Evolutionary conservation across 2,329 filamentous ascomycete genomes (phyloP).

Genomic region (Stemphylium beticola): DNA sequence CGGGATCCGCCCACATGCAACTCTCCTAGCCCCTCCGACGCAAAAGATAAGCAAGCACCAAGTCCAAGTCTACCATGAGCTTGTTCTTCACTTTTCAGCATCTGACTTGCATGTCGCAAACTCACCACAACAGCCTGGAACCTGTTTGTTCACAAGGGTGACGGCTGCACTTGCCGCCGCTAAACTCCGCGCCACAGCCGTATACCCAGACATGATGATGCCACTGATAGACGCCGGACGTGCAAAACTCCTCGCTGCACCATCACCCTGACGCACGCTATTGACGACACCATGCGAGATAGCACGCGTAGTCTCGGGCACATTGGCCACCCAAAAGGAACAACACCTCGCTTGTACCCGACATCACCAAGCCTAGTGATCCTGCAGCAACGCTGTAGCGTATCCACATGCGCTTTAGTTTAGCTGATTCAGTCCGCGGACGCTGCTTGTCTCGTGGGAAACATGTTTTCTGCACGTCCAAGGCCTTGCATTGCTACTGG

Average conservation of each 20-base stretch:
- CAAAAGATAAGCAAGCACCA: background rate
- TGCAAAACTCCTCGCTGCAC: too few relatives aligned
- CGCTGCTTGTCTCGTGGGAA: too few relatives aligned
- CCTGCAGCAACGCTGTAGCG: too few relatives aligned
- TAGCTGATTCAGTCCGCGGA: too few relatives aligned
- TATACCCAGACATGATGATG: background rate
- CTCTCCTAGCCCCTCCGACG: background rate
- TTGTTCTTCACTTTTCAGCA: too few relatives aligned
- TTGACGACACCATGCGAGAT: background rate
- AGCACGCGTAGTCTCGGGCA: background rate
- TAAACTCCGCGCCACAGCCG: slow-evolving; percentile 7
- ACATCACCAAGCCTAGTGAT: background rate
- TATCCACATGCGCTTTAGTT: too few relatives aligned
- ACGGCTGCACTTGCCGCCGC: background rate
- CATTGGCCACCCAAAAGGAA: background rate
- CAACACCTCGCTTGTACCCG: background rate
- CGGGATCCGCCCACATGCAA: background rate
- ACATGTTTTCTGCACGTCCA: too few relatives aligned
- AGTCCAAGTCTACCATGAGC: background rate
- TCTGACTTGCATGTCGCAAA: too few relatives aligned
- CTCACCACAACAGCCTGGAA: background rate
- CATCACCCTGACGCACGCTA: background rate
- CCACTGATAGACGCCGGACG: too few relatives aligned
- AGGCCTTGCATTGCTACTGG: too few relatives aligned
- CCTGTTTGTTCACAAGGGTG: background rate